These are phyloP conservation scores for Coniochaeta sp. DNA, from an alignment of 2,329 filamentous ascomycete genomes.

Conservation along the genomic window DNA sequence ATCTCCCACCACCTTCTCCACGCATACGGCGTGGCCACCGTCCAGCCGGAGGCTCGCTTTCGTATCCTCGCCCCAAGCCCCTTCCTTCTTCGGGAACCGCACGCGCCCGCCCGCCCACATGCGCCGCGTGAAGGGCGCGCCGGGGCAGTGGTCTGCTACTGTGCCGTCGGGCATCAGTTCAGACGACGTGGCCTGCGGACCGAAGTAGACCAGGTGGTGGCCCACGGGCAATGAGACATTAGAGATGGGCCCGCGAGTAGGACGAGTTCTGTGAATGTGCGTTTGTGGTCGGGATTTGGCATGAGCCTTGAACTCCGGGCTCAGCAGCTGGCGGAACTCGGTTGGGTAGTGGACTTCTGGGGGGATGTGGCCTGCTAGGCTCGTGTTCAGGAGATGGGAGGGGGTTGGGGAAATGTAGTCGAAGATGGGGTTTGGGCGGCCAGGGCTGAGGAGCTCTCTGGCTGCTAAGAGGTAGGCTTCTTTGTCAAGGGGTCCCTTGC, in stretches of 20 bases:
- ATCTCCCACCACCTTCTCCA: conserved; percentile 32
- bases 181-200: conserved; percentile 54
- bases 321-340: not conserved
- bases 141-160: conserved; percentile 71
- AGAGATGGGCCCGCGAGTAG: not conserved
- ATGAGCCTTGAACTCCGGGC: not conserved
- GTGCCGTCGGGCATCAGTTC: conserved; percentile 74
- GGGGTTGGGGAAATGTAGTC: conserved; percentile 48
- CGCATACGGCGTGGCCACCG: conserved; percentile 30
- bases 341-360: not conserved
- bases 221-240: conserved; percentile 45
- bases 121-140: conserved; percentile 61
- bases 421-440: conserved; percentile 17
- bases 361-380: conserved; percentile 34
- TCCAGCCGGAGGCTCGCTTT: conserved; percentile 26
- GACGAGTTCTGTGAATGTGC: not conserved
- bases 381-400: conserved; percentile 57
- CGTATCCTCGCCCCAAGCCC: not conserved
- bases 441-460: not conserved
- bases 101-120: conserved; percentile 86
- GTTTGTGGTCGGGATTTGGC: not conserved
- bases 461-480: not conserved
- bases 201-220: conserved; percentile 85
- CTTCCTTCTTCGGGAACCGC: conserved; percentile 31
- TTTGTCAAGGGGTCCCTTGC: not conserved